A percentile compares a stretch with the other conserved stretches of the same genome.
These are phyloP conservation scores for Gonapodya prolifera DNA, from an alignment of 192 early-diverging fungal species.

Conservation along the genomic window DNA sequence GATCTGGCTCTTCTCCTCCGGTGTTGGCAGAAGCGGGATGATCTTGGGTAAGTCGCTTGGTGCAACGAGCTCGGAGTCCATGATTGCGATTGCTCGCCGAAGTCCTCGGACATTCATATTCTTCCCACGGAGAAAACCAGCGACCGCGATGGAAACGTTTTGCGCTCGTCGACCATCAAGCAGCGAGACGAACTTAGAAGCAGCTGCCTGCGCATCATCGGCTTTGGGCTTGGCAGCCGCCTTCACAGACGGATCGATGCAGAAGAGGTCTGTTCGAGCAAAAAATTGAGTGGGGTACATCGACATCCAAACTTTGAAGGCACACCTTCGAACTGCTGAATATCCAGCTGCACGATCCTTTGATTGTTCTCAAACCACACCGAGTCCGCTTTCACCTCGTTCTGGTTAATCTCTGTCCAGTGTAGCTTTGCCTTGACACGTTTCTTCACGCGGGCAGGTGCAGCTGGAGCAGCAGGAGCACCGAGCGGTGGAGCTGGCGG, in stretches of 20 bases:
- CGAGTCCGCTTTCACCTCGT: not conserved
- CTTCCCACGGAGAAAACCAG: slow-evolving; percentile 26
- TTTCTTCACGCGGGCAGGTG: too few relatives aligned
- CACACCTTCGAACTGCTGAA: slow-evolving; percentile 13
- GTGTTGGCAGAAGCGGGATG: slow-evolving; percentile 31
- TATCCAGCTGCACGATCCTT: slow-evolving; percentile 8
- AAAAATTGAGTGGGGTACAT: too few relatives aligned
- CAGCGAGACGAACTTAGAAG: too few relatives aligned
- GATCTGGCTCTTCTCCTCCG: slow-evolving; percentile 20
- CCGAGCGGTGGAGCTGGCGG: not conserved
- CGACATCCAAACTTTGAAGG: too few relatives aligned
- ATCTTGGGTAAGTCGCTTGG: slow-evolving; percentile 31
- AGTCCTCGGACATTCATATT: slow-evolving; percentile 21
- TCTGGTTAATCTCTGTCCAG: slow-evolving; percentile 26
- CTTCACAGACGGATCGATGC: not conserved
- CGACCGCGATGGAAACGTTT: slow-evolving; percentile 38
- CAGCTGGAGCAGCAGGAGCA: too few relatives aligned
- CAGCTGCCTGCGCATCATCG: not conserved
- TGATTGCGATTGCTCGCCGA: slow-evolving; percentile 13
- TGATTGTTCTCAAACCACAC: not conserved
- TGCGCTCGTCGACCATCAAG: slow-evolving; percentile 39
- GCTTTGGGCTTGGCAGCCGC: not conserved
- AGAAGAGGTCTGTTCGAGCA: not conserved
- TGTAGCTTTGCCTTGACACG: slow-evolving; percentile 26
- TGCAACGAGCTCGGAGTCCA: slow-evolving; percentile 19